Percentiles rank a stretch among this genome's conserved stretches.
These are phyloP conservation scores for Bipolaris cookei DNA, from an alignment of 2,329 filamentous ascomycete genomes.

Conservation along the genomic window DNA sequence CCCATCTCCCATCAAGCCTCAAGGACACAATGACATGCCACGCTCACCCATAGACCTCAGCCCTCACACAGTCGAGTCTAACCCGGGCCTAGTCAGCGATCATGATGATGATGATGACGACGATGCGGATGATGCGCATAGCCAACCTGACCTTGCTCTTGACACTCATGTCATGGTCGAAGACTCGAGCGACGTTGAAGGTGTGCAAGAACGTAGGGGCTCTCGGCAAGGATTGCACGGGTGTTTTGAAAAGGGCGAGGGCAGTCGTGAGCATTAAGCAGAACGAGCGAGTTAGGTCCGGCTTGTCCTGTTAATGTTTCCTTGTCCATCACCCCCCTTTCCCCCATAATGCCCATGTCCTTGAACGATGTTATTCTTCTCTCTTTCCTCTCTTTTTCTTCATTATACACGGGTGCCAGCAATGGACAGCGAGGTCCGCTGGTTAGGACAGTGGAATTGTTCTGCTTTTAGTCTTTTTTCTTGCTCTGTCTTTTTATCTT, in stretches of 20 bases:
- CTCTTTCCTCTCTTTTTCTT: conserved; percentile 13
- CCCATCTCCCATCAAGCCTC: conserved; percentile 36
- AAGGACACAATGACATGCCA: conserved; percentile 38
- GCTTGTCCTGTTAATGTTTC: conserved; percentile 24
- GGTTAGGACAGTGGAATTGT: conserved; percentile 15
- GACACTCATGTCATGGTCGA: conserved; percentile 49
- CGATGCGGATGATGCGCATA: conserved; percentile 47
- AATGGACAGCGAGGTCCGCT: conserved; percentile 24
- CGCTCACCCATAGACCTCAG: conserved; percentile 51
- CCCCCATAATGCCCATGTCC: conserved; percentile 17
- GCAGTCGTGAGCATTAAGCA: conserved; percentile 45
- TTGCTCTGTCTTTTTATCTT: neutral
- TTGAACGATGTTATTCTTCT: conserved; percentile 24
- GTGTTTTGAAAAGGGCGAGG: conserved; percentile 46
- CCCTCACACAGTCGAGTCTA: conserved; percentile 57
- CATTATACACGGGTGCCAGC: conserved; percentile 31
- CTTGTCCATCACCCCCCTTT: conserved; percentile 18
- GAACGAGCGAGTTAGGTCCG: conserved; percentile 36
- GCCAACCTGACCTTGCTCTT: conserved; percentile 45
- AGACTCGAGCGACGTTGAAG: conserved; percentile 49
- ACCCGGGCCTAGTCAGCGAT: conserved; percentile 58
- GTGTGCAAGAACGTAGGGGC: conserved; percentile 40
- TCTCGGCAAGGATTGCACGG: conserved; percentile 42
- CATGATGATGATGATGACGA: conserved; percentile 58
- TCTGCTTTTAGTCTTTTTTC: conserved; percentile 11